phyloP scores from a whole-genome alignment of 2,329 filamentous ascomycete species.

The Claviceps arundinis region DNA sequence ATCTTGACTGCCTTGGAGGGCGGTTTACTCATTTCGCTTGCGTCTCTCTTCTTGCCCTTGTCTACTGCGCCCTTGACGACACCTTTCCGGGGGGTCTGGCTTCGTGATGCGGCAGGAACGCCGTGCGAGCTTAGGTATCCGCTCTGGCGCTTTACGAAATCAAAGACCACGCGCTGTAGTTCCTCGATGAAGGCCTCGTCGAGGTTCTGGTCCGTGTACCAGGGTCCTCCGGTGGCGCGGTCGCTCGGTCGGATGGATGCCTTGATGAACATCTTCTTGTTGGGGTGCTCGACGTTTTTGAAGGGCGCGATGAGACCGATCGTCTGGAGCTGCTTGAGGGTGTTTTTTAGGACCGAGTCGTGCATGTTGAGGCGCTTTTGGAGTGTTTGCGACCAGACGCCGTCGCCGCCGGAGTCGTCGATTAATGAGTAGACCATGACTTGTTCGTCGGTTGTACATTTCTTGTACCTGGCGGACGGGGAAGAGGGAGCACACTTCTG shows the following conservation, averaged over 20 bases:
- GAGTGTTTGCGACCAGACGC: slow-evolving; percentile 83
- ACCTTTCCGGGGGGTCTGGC: slow-evolving; percentile 42
- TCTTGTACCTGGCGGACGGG: slow-evolving; percentile 34
- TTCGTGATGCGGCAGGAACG: slow-evolving; percentile 17
- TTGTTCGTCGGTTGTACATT: slow-evolving; percentile 56
- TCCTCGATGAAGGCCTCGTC: slow-evolving; percentile 79
- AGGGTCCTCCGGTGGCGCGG: slow-evolving; percentile 82
- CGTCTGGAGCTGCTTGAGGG: slow-evolving; percentile 69
- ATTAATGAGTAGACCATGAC: slow-evolving; percentile 79
- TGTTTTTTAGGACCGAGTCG: slow-evolving; percentile 67
- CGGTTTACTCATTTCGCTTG: slow-evolving; percentile 23
- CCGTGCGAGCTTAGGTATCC: slow-evolving; percentile 43
- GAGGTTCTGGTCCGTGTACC: slow-evolving; percentile 84
- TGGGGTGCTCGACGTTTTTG: slow-evolving; percentile 81
- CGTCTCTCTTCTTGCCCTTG: slow-evolving; percentile 38
- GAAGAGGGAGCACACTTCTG: neutral
- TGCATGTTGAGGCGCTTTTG: slow-evolving; percentile 71
- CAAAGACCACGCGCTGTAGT: slow-evolving; percentile 59
- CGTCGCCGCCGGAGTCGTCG: slow-evolving; percentile 70
- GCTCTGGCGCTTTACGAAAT: slow-evolving; percentile 57
- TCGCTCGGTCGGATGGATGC: slow-evolving; percentile 72
- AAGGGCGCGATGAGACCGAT: slow-evolving; percentile 78
- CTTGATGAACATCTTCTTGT: slow-evolving; percentile 94
- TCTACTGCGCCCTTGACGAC: slow-evolving; percentile 34
- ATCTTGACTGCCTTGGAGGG: slow-evolving; percentile 16